Conservation (phyloP, 1,284 basidiomycete species). For the Hypsizygus ulmarius region DNA sequence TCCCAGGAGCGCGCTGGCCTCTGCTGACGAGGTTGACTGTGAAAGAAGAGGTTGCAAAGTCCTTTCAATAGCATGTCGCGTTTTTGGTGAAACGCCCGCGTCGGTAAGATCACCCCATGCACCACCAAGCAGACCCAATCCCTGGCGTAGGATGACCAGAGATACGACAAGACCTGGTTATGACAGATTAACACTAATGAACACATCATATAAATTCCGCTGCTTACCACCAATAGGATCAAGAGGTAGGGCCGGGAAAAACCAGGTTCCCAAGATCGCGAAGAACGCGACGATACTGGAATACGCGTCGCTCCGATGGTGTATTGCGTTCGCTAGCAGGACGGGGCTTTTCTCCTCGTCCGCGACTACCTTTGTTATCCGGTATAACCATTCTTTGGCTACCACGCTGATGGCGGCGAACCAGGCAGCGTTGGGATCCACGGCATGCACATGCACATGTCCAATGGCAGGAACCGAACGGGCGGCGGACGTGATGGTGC, state of each 20-base stretch:
- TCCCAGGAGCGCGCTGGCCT: slow-evolving; percentile 40
- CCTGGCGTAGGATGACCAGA: slow-evolving; percentile 85
- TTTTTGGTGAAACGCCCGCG: slow-evolving; percentile 68
- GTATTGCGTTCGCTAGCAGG: slow-evolving; percentile 86
- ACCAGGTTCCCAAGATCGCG: slow-evolving; percentile 86
- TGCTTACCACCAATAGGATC: slow-evolving; percentile 88
- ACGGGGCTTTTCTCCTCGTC: slow-evolving; percentile 89
- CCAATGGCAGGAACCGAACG: slow-evolving; percentile 51
- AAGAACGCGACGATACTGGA: slow-evolving; percentile 85
- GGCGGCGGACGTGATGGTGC: slow-evolving; percentile 53
- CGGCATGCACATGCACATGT: slow-evolving; percentile 60
- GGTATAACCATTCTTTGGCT: slow-evolving; percentile 92
- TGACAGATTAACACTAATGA: slow-evolving; percentile 10
- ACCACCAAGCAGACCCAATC: slow-evolving; percentile 66
- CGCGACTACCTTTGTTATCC: slow-evolving; percentile 85
- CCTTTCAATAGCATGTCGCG: slow-evolving; percentile 49
- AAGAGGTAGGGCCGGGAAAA: slow-evolving; percentile 81
- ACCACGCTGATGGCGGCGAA: slow-evolving; percentile 83
- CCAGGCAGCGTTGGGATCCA: slow-evolving; percentile 97
- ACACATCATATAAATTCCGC: not conserved
- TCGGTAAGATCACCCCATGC: slow-evolving; percentile 87
- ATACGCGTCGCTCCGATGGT: slow-evolving; percentile 94
- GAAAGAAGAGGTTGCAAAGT: slow-evolving; percentile 56
- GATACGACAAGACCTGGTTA: slow-evolving; percentile 78
- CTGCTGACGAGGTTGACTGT: slow-evolving; percentile 19